phyloP scores from a whole-genome alignment of 176 grass and related monocot species.

The Ensete glaucum region DNA sequence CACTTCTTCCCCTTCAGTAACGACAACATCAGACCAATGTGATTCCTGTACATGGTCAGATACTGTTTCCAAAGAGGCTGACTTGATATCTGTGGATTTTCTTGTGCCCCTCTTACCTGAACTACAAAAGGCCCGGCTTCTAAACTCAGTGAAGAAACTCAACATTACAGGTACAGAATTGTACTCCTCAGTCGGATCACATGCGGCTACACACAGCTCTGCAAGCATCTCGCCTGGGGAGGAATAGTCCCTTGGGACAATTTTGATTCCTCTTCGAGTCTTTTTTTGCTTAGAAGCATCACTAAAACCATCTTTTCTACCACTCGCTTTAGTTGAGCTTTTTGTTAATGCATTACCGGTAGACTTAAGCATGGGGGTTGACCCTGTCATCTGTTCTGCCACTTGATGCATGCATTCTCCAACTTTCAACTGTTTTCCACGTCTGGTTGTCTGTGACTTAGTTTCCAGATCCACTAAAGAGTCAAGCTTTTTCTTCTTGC shows the following conservation, averaged over 20 bases:
- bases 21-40: too few species aligned
- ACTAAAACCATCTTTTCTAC: conserved; percentile 24
- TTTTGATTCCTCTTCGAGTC: too few species aligned
- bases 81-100: not conserved
- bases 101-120: not conserved
- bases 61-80: not conserved
- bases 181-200: not conserved
- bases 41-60: too few species aligned
- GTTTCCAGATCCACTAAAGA: conserved; percentile 7
- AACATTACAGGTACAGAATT: not conserved
- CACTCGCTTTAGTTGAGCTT: conserved; percentile 31
- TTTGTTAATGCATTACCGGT: not conserved
- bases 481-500: conserved; percentile 19
- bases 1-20: not conserved
- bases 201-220: not conserved
- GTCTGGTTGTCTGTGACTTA: not conserved
- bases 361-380: not conserved
- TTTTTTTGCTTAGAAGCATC: too few species aligned
- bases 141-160: not conserved
- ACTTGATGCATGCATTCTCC: conserved; percentile 8
- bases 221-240: not conserved
- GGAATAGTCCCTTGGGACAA: not conserved
- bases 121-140: not conserved
- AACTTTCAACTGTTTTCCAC: not conserved
- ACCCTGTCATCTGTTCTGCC: conserved; percentile 8